A percentile compares a stretch with the other conserved stretches of the same genome.
These are phyloP conservation scores for Syncephalis plumigaleata DNA, from an alignment of 371 early-diverging fungal species.

Conservation along the genomic window DNA sequence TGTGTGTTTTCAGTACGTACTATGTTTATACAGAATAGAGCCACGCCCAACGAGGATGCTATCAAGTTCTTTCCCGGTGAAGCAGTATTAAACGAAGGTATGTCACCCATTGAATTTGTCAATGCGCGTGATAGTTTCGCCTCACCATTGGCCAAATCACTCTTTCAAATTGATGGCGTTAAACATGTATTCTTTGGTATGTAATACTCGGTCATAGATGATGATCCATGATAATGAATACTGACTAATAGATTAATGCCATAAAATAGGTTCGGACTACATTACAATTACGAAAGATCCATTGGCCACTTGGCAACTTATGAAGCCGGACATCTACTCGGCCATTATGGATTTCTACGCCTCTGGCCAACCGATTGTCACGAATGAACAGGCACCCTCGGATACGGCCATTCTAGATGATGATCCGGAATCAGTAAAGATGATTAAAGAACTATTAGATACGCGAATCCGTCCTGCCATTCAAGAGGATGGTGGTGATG, in stretches of 20 bases:
- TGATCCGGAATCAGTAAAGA: constrained; percentile 79
- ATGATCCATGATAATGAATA: no score
- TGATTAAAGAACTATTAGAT: constrained; percentile 94
- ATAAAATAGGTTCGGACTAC: constrained; percentile 71
- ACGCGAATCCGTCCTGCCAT: constrained; percentile 91
- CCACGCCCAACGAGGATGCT: constrained; percentile 85
- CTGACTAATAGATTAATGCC: no score
- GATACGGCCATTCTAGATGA: constrained; percentile 61
- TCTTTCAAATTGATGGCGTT: constrained; percentile 85
- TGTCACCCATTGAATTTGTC: constrained; percentile 57
- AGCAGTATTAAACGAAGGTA: constrained; percentile 36
- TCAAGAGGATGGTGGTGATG: constrained; percentile 96
- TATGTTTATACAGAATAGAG: constrained; percentile 92
- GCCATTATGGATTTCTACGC: constrained; percentile 90
- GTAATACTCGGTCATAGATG: no score
- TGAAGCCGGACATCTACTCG: constrained; percentile 90
- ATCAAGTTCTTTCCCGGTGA: constrained; percentile 86
- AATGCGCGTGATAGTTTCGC: constrained; percentile 52
- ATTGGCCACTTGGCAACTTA: constrained; percentile 72
- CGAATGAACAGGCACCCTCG: constrained; percentile 26
- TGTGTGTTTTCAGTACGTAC: constrained; percentile 52
- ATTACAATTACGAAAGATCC: constrained; percentile 80
- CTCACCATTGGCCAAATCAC: constrained; percentile 75
- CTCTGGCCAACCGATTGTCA: constrained; percentile 57
- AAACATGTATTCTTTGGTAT: constrained; percentile 50